These are phyloP conservation scores for Coniella lustricola DNA, from an alignment of 2,329 filamentous ascomycete genomes.

Conservation along the genomic window DNA sequence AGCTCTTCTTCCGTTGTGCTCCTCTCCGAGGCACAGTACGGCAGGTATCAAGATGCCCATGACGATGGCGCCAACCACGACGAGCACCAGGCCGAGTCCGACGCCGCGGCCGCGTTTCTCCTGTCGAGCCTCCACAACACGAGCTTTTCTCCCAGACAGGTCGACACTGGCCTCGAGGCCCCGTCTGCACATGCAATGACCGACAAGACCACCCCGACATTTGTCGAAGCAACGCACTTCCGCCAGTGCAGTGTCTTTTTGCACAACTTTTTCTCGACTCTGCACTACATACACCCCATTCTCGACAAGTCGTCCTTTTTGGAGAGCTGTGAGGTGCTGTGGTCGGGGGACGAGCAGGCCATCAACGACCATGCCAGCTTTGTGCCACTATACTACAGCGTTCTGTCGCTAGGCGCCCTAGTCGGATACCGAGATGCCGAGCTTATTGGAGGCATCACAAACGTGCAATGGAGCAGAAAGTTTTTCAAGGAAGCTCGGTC, in stretches of 20 bases:
- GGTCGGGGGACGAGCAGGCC: conserved; percentile 24
- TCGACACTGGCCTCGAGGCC: conserved; percentile 4
- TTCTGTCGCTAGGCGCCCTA: conserved; percentile 38
- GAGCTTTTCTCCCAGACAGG: conserved; percentile 29
- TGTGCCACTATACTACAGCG: conserved; percentile 38
- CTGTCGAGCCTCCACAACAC: conserved; percentile 39
- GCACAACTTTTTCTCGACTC: conserved; percentile 39
- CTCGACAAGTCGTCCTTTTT: conserved; percentile 34
- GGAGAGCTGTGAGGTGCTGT: conserved; percentile 34
- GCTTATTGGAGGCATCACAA: conserved; percentile 33
- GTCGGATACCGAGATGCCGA: conserved; percentile 37
- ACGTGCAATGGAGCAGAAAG: conserved; percentile 39
- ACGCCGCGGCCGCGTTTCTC: conserved; percentile 27
- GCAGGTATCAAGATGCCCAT: conserved; percentile 18
- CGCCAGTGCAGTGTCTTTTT: conserved; percentile 38
- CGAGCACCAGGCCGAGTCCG: conserved; percentile 16
- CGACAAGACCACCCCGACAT: conserved; percentile 5
- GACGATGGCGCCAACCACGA: conserved; percentile 1
- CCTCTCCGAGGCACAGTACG: conserved; percentile 33
- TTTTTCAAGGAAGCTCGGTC: conserved; percentile 36
- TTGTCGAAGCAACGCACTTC: conserved; percentile 26
- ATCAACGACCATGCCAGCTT: conserved; percentile 30
- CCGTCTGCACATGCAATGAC: not conserved
- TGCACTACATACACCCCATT: conserved; percentile 32
- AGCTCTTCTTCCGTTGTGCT: conserved; percentile 39